phyloP scores from a whole-genome alignment of 768 basidiomycete species.

The Russula virescens region DNA sequence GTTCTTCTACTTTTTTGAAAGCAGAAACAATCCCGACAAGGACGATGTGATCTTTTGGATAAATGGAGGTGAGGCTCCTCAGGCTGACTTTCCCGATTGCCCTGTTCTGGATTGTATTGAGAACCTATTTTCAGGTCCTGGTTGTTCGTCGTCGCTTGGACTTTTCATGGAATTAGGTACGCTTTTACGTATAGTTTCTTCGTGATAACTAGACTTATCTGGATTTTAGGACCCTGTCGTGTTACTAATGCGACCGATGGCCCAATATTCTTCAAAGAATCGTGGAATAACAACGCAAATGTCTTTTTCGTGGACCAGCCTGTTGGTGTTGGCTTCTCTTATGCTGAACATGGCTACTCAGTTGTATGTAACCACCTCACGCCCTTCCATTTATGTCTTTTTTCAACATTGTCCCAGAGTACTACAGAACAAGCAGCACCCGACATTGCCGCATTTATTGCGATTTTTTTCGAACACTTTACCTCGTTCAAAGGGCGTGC shows the following conservation, averaged over 20 bases:
- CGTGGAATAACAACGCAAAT: constrained; percentile 66
- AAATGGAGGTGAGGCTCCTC: constrained; percentile 33
- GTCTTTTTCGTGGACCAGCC: constrained; percentile 45
- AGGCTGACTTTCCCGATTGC: constrained; percentile 21
- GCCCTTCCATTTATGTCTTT: not conserved
- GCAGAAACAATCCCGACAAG: constrained; percentile 31
- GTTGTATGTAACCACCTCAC: constrained; percentile 37
- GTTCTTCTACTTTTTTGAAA: constrained; percentile 62
- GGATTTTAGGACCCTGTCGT: constrained; percentile 57
- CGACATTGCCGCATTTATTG: constrained; percentile 65
- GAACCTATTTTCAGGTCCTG: constrained; percentile 1
- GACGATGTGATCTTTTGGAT: constrained; percentile 35
- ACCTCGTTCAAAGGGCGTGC: constrained; percentile 59
- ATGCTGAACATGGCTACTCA: constrained; percentile 53
- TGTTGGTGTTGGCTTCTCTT: constrained; percentile 35
- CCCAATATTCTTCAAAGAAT: constrained; percentile 48
- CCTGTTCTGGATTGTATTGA: constrained; percentile 23
- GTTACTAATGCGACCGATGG: constrained; percentile 44
- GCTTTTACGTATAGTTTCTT: constrained; percentile 41
- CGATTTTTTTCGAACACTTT: constrained; percentile 73
- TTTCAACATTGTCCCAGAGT: constrained; percentile 32
- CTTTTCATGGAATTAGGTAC: constrained; percentile 47
- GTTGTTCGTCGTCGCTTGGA: constrained; percentile 29
- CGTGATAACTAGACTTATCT: not conserved
- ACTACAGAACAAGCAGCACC: constrained; percentile 63